Evolutionary conservation across 2,329 filamentous ascomycete genomes (phyloP), one percentile per base, ranked within the genome.

Genomic region (Sporothrix schenckii): DNA sequence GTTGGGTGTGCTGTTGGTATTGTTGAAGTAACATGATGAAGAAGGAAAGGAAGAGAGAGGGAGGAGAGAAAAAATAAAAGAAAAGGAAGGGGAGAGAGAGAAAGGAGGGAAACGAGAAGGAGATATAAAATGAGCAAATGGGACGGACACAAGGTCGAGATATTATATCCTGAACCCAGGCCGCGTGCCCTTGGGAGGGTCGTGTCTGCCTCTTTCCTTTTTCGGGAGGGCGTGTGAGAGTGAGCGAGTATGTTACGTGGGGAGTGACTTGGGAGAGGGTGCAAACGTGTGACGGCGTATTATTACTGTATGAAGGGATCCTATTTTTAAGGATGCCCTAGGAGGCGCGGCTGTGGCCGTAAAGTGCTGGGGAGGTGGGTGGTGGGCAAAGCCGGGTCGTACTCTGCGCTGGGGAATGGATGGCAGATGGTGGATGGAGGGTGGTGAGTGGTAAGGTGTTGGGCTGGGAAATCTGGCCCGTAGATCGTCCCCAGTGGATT

Each of bases 281-380:
- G 24, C 47, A 24, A 50, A 24, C n/a, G 44, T 65, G 61, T 49
- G 21, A 50, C 24, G 24, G 44, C 44, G 44, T 52, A 39, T n/a
- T 66, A 52, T 52, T 39, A 14, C 41, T 16, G 41, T 44, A 16
- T 44, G 14, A 16, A 52, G 49, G 49, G 27, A 54, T 67, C 66
- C 66, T 68, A 68, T 60, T 65, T 69, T 54, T 65, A 41, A 27
- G 9, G 34, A 49, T 52, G 27, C 53, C 67, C 34, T 61, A 44
- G 30, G 67, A 54, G 56, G 68, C 68, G 68, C 58, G 68, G 68
- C 47, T 69, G 24, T 54, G 67, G 67, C 66, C 52, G 39, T n/a
- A 49, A 19, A 65, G 27, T 65, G 44, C 61, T 49, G 44, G 44
- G 44, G 61, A 19, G 60, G 21, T 19, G 21, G 41, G 21, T 47